Evolutionary conservation across 2,329 filamentous ascomycete genomes (phyloP).

Genomic region (Lecanoromycetidae sp.): DNA sequence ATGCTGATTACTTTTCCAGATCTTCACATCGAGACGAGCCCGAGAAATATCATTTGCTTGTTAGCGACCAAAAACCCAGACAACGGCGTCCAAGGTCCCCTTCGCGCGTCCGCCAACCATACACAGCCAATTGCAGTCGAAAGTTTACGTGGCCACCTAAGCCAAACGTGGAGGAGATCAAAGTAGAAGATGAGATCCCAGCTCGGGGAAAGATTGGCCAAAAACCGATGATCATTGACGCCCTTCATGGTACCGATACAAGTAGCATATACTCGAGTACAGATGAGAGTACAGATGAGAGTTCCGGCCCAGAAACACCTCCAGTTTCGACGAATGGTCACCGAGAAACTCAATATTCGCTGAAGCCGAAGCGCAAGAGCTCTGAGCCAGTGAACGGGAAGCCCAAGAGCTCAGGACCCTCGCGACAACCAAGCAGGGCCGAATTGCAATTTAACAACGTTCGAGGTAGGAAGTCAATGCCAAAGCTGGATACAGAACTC

Average conservation of each 20-base stretch:
- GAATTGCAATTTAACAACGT: neutral
- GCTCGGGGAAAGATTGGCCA: slow-evolving; percentile 32
- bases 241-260: slow-evolving; percentile 5
- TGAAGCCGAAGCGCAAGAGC: slow-evolving; percentile 13
- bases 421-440: neutral
- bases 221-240: slow-evolving; percentile 31
- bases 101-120: slow-evolving; percentile 17
- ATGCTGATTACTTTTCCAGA: neutral
- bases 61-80: neutral
- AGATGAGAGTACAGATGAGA: slow-evolving; percentile 17
- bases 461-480: slow-evolving; percentile 8
- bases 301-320: slow-evolving; percentile 15
- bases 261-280: slow-evolving; percentile 7
- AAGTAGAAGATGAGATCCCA: slow-evolving; percentile 19
- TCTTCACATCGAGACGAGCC: neutral
- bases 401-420: slow-evolving; percentile 3
- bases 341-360: slow-evolving; percentile 19
- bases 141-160: slow-evolving; percentile 30
- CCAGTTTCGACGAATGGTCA: slow-evolving; percentile 6
- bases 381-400: no score
- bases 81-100: slow-evolving; percentile 6
- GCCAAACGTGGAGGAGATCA: slow-evolving; percentile 32
- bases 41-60: neutral
- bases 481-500: slow-evolving; percentile 14
- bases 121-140: slow-evolving; percentile 17